These are phyloP conservation scores for Clitocybe nebularis DNA, from an alignment of 1,284 basidiomycete genomes.

Conservation along the genomic window DNA sequence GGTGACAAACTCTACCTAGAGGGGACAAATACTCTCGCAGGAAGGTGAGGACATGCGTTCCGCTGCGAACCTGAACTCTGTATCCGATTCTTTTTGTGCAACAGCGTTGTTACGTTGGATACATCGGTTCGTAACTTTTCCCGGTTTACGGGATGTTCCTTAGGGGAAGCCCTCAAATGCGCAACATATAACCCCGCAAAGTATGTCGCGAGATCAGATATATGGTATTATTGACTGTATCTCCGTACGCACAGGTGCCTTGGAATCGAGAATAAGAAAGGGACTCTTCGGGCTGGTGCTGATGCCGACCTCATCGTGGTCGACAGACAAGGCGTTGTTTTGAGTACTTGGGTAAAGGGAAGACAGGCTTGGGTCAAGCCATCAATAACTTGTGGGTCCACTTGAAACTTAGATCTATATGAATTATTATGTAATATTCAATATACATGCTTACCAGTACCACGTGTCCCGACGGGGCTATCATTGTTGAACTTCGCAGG, in stretches of 20 bases:
- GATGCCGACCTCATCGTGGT: slow-evolving; percentile 84
- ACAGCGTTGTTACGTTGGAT: slow-evolving; percentile 75
- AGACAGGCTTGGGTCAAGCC: slow-evolving; percentile 57
- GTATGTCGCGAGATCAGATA: too few species aligned
- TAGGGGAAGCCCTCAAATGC: slow-evolving; percentile 82
- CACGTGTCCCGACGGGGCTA: too few species aligned
- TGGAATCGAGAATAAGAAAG: slow-evolving; percentile 75
- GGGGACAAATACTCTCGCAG: slow-evolving; percentile 84
- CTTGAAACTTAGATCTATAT: too few species aligned
- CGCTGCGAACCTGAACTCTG: slow-evolving; percentile 11
- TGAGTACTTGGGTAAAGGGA: slow-evolving; percentile 80
- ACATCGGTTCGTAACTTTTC: slow-evolving; percentile 84
- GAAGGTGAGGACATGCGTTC: slow-evolving; percentile 47
- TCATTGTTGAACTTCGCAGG: too few species aligned
- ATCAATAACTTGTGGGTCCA: too few species aligned
- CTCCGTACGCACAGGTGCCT: slow-evolving; percentile 49
- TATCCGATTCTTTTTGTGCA: slow-evolving; percentile 4
- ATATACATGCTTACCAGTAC: too few species aligned
- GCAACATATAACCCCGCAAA: slow-evolving; percentile 82
- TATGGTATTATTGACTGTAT: not conserved
- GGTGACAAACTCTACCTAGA: slow-evolving; percentile 81
- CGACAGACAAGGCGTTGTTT: slow-evolving; percentile 62
- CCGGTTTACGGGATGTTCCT: slow-evolving; percentile 75
- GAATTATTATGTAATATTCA: too few species aligned
- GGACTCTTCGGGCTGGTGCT: slow-evolving; percentile 72